phyloP scores from a whole-genome alignment of 306 rosid species.

The Abrus pulchellus region DNA sequence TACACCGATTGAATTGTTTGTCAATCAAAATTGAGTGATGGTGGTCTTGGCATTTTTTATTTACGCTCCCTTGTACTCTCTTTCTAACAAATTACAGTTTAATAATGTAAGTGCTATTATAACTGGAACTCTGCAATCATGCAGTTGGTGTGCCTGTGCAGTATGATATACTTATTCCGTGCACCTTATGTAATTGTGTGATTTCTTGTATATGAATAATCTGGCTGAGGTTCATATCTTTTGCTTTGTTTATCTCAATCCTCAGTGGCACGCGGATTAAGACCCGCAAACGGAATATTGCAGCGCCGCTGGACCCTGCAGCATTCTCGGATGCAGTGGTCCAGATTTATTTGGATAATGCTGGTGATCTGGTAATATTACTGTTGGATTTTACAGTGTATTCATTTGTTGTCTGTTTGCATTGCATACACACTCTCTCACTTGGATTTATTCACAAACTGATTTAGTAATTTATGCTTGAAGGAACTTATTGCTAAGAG shows the following conservation, averaged over 20 bases:
- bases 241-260: slow-evolving; percentile 20
- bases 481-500: slow-evolving; percentile 93
- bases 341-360: slow-evolving; percentile 99
- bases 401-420: background rate
- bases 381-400: slow-evolving; percentile 21
- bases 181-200: background rate
- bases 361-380: slow-evolving; percentile 96
- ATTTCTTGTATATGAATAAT: background rate
- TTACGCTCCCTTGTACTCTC: background rate
- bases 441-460: slow-evolving; percentile 18
- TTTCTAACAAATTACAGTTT: background rate
- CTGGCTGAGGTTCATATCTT: background rate
- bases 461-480: slow-evolving; percentile 38
- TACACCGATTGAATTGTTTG: background rate
- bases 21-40: background rate
- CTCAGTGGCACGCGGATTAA: slow-evolving; percentile 99
- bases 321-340: slow-evolving; percentile 99
- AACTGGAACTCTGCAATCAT: background rate
- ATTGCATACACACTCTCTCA: background rate
- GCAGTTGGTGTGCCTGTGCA: background rate
- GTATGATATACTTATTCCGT: slow-evolving; percentile 4
- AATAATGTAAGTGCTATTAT: background rate
- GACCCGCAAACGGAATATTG: slow-evolving; percentile 99
- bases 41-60: slow-evolving; percentile 4
- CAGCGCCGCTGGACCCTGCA: slow-evolving; percentile 99